Conservation (phyloP, 2,329 filamentous ascomycete species). For the Drechslerella stenobrocha region DNA sequence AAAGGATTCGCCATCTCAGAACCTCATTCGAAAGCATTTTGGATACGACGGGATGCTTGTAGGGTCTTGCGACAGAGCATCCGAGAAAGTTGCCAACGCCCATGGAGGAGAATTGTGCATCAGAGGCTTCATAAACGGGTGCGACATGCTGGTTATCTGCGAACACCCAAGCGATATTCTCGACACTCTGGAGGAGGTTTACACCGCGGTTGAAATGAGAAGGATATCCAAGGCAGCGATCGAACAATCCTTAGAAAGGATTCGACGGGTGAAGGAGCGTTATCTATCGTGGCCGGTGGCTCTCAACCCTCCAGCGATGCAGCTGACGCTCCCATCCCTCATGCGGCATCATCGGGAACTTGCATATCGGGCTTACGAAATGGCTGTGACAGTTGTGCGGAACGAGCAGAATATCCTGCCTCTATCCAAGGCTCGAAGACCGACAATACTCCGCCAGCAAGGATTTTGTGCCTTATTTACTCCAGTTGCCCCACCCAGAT, state of each 20-base stretch:
- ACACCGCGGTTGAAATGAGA: conserved; percentile 83
- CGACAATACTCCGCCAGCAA: conserved; percentile 54
- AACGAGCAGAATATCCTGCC: conserved; percentile 86
- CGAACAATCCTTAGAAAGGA: conserved; percentile 74
- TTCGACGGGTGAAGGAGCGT: conserved; percentile 77
- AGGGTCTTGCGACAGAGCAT: conserved; percentile 38
- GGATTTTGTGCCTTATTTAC: conserved; percentile 59
- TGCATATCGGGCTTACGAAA: conserved; percentile 84
- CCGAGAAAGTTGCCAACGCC: conserved; percentile 28
- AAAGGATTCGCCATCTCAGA: conserved; percentile 44
- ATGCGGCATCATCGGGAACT: conserved; percentile 80
- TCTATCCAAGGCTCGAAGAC: conserved; percentile 56
- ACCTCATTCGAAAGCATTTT: conserved; percentile 52
- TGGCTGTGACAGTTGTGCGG: conserved; percentile 87
- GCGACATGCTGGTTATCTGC: conserved; percentile 45
- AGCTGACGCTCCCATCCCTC: conserved; percentile 71
- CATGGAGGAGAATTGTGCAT: conserved; percentile 34
- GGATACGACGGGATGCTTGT: conserved; percentile 52
- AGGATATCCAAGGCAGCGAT: conserved; percentile 82
- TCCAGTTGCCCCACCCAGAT: conserved; percentile 61
- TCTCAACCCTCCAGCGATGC: conserved; percentile 73
- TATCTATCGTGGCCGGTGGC: conserved; percentile 92
- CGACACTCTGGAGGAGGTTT: conserved; percentile 70
- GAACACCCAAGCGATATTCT: conserved; percentile 40
- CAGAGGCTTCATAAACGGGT: conserved; percentile 38